Evolutionary conservation across 2,329 filamentous ascomycete genomes (phyloP).

Genomic region (Aureobasidium sp.): DNA sequence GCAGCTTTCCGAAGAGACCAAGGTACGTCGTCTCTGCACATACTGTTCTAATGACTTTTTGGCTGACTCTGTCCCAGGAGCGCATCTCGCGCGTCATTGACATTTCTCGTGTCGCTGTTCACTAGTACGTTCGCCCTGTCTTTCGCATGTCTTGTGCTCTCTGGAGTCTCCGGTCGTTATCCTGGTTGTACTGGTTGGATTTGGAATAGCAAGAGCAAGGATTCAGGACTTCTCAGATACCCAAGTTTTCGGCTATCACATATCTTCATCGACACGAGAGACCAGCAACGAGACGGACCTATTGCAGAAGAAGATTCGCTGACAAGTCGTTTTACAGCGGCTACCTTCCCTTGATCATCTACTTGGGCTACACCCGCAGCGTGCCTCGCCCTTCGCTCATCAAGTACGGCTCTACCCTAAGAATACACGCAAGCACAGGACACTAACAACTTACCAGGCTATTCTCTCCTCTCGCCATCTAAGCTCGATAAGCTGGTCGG

Average conservation of each 20-base stretch:
- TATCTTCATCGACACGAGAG: too few species aligned
- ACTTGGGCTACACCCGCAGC: conserved; percentile 93
- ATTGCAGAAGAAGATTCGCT: not conserved
- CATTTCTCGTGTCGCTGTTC: conserved; percentile 82
- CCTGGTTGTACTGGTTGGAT: not conserved
- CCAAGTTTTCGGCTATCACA: not conserved
- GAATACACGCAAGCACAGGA: not conserved
- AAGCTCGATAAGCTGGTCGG: not conserved
- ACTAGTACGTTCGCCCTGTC: conserved; percentile 62
- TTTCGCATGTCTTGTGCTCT: not conserved
- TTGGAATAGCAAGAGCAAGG: too few species aligned
- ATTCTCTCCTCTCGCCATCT: conserved; percentile 18
- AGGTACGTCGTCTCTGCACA: conserved; percentile 49
- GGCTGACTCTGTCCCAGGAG: conserved; percentile 54
- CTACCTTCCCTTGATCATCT: conserved; percentile 93
- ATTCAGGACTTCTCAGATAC: too few species aligned
- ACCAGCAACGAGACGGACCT: not conserved
- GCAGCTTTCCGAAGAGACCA: conserved; percentile 89
- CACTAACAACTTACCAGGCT: conserved; percentile 12
- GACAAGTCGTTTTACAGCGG: conserved; percentile 48
- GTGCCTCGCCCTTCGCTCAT: conserved; percentile 77
- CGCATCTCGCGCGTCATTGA: conserved; percentile 96
- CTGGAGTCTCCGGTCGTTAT: not conserved
- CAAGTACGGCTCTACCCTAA: conserved; percentile 39
- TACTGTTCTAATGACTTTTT: not conserved